Evolutionary conservation across 495 filamentous ascomycete species (phyloP).

Genomic region (Penicillium ucsense): DNA sequence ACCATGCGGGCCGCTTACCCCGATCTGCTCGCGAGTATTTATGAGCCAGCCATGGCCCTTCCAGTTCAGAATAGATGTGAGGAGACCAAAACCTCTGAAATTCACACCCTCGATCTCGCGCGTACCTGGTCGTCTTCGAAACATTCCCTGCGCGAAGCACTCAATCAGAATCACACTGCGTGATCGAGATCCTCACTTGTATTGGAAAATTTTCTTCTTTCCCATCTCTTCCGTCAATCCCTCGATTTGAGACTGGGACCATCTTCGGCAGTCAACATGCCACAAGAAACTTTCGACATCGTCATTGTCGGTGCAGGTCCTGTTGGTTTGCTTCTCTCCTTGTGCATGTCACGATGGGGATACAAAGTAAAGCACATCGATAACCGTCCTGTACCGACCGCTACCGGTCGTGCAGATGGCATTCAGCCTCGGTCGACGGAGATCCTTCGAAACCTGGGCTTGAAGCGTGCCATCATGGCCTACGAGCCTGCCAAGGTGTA

Average conservation of each 20-base stretch:
- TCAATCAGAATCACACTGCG: too few relatives aligned
- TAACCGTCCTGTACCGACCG: conserved; percentile 52
- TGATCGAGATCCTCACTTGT: too few relatives aligned
- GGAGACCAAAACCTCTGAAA: too few relatives aligned
- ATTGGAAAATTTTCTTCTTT: too few relatives aligned
- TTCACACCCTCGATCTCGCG: conserved; percentile 1
- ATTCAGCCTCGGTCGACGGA: conserved; percentile 64
- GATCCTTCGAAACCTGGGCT: conserved; percentile 54
- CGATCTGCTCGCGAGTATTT: conserved; percentile 22
- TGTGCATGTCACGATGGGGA: conserved; percentile 62
- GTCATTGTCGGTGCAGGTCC: conserved; percentile 86
- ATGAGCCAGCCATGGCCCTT: conserved; percentile 17
- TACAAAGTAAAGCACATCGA: conserved; percentile 63
- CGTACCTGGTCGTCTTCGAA: background rate
- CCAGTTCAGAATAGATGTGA: too few relatives aligned
- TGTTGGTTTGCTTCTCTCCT: conserved; percentile 79
- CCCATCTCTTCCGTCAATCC: background rate
- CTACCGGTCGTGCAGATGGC: conserved; percentile 67
- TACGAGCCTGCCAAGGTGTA: conserved; percentile 56
- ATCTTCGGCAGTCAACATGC: conserved; percentile 21
- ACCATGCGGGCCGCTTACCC: conserved; percentile 17
- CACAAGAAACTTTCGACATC: conserved; percentile 50
- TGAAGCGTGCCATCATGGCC: conserved; percentile 56
- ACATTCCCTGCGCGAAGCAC: background rate
- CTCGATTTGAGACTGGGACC: background rate